A percentile compares a stretch with the other conserved stretches of the same genome.
Conservation (phyloP, 2,329 filamentous ascomycete species). For the Chrysoporthe deuterocubensis region DNA sequence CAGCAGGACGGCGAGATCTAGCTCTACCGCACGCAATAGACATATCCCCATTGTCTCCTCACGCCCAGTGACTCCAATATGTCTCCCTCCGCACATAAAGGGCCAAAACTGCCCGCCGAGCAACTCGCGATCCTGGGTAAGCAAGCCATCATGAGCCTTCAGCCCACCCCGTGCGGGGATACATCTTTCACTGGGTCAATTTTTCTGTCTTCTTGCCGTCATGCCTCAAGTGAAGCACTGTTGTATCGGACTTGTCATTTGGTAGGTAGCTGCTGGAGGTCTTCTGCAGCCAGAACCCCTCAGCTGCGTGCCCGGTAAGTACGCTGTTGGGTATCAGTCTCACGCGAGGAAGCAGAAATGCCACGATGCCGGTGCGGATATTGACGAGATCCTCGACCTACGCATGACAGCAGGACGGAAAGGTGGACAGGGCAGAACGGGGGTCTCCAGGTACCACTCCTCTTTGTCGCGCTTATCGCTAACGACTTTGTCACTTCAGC, state of each 20-base stretch:
- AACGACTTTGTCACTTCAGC: constrained; percentile 51
- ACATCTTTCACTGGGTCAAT: background rate
- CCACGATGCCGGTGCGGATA: background rate
- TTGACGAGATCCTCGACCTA: constrained; percentile 6
- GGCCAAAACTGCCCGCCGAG: constrained; percentile 71
- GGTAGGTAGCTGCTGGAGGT: constrained; percentile 7
- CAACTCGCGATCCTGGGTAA: constrained; percentile 80
- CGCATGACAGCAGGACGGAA: background rate
- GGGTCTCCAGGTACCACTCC: constrained; percentile 28
- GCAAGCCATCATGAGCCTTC: constrained; percentile 38
- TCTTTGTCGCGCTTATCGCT: constrained; percentile 35
- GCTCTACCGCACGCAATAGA: constrained; percentile 25
- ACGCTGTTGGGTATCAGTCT: background rate
- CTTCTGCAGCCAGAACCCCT: constrained; percentile 11
- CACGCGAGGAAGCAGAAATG: background rate
- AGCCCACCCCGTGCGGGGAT: constrained; percentile 25
- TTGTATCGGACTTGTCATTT: constrained; percentile 4
- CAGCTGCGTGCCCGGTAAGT: constrained; percentile 18
- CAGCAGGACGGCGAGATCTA: constrained; percentile 22
- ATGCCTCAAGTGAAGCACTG: constrained; percentile 24
- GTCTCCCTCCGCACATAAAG: constrained; percentile 35
- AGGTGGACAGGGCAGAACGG: background rate
- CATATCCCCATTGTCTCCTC: constrained; percentile 18
- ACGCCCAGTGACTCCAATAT: constrained; percentile 25
- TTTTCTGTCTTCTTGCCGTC: constrained; percentile 15